Conservation (phyloP, 1,284 basidiomycete species). For the Coniferiporia sulphurascens region DNA sequence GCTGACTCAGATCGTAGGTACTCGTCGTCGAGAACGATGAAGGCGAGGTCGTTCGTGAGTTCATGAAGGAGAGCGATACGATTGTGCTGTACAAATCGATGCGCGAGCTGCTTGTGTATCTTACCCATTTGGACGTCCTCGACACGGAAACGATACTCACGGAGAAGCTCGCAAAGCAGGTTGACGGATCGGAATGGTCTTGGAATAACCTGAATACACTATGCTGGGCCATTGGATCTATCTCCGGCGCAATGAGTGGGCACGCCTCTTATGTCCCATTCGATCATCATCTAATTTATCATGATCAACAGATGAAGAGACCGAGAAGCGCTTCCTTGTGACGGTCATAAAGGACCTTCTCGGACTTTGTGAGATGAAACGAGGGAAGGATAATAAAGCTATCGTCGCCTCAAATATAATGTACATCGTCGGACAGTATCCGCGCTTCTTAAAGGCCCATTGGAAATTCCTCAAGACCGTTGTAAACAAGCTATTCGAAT, state of each 20-base stretch:
- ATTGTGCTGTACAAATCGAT: slow-evolving; percentile 99
- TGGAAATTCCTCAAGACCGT: slow-evolving; percentile 99
- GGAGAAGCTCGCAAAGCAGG: slow-evolving; percentile 95
- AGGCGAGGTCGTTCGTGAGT: slow-evolving; percentile 98
- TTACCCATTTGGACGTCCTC: slow-evolving; percentile 94
- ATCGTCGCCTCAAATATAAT: slow-evolving; percentile 99
- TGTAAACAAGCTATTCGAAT: slow-evolving; percentile 99
- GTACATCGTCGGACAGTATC: slow-evolving; percentile 99
- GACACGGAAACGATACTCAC: slow-evolving; percentile 98
- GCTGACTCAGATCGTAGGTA: slow-evolving; percentile 48
- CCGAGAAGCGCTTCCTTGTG: slow-evolving; percentile 98
- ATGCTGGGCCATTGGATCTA: slow-evolving; percentile 99
- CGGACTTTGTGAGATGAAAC: slow-evolving; percentile 96
- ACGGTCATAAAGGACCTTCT: slow-evolving; percentile 99
- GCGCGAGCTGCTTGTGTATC: slow-evolving; percentile 95
- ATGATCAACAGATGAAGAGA: slow-evolving; percentile 79
- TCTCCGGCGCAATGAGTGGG: slow-evolving; percentile 98
- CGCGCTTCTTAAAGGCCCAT: slow-evolving; percentile 98
- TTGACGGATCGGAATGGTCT: slow-evolving; percentile 97
- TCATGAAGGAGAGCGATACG: slow-evolving; percentile 99
- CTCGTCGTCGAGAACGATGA: slow-evolving; percentile 99
- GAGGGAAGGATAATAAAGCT: slow-evolving; percentile 99
- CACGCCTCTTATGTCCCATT: slow-evolving; percentile 21
- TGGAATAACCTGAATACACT: slow-evolving; percentile 99
- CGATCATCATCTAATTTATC: slow-evolving; percentile 10